Evolutionary conservation across 2,329 filamentous ascomycete genomes (phyloP).

Genomic region (Pseudogymnoascus sp.): DNA sequence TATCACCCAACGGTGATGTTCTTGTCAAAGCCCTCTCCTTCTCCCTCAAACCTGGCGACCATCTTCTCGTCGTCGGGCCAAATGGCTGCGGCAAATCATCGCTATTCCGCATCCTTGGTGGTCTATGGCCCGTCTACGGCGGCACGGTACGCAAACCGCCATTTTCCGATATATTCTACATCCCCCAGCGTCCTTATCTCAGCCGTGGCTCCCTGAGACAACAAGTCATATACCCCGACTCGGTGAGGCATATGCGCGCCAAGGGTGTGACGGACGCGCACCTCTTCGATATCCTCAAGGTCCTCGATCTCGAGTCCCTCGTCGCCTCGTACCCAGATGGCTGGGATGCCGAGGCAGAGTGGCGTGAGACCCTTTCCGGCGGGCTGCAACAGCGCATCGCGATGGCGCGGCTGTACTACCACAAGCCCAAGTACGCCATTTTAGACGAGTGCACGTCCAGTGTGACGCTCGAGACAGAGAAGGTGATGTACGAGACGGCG

Average conservation of each 20-base stretch:
- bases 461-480: constrained; percentile 91
- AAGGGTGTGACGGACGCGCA: constrained; percentile 78
- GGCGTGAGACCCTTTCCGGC: constrained; percentile 87
- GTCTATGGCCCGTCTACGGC: constrained; percentile 95
- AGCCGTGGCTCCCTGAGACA: constrained; percentile 87
- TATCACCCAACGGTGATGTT: constrained; percentile 93
- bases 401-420: constrained; percentile 93
- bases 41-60: constrained; percentile 75
- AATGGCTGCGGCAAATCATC: constrained; percentile 97
- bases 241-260: constrained; percentile 74
- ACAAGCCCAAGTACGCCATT: constrained; percentile 86
- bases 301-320: constrained; percentile 76
- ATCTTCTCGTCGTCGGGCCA: constrained; percentile 84
- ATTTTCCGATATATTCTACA: constrained; percentile 94
- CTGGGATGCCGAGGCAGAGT: constrained; percentile 93
- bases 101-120: constrained; percentile 90
- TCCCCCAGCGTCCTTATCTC: constrained; percentile 90
- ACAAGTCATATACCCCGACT: constrained; percentile 95
- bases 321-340: constrained; percentile 68
- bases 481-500: constrained; percentile 94
- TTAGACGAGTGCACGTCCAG: constrained; percentile 93
- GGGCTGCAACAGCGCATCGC: constrained; percentile 93
- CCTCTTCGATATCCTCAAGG: constrained; percentile 66
- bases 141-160: constrained; percentile 87
- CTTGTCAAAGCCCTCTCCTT: constrained; percentile 82